Conservation (phyloP, 2,329 filamentous ascomycete genomes). For the Cordyceps cicadae region DNA sequence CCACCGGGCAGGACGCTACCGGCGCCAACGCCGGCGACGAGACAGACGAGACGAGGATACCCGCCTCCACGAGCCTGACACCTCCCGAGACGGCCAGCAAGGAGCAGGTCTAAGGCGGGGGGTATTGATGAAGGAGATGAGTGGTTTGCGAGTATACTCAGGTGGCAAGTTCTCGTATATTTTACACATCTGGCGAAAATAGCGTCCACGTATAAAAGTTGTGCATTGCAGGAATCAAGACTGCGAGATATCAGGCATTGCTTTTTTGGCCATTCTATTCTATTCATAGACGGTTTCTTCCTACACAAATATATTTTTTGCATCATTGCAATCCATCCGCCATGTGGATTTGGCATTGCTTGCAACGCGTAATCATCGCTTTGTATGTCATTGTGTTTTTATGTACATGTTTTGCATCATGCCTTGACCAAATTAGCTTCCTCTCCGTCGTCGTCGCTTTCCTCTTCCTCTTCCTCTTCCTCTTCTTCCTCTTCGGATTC, state of each 20-base stretch:
- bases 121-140: background rate
- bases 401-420: constrained; percentile 14
- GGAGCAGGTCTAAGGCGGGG: constrained; percentile 13
- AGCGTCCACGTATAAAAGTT: background rate
- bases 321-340: background rate
- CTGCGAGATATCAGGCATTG: background rate
- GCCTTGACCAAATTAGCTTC: constrained; percentile 35
- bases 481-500: constrained; percentile 37
- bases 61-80: background rate
- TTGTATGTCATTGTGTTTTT: background rate
- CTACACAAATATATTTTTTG: background rate
- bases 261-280: background rate
- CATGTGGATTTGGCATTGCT: background rate
- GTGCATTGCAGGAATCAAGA: background rate
- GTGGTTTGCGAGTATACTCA: background rate
- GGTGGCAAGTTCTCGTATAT: background rate
- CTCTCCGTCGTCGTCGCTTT: constrained; percentile 38
- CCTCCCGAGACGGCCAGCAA: constrained; percentile 21
- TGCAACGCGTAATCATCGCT: background rate
- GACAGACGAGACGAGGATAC: constrained; percentile 14
- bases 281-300: background rate
- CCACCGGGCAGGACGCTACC: background rate
- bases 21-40: constrained; percentile 6
- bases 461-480: constrained; percentile 40
- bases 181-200: background rate